Percentiles rank a stretch among this genome's conserved stretches.
Evolutionary conservation across 2,329 filamentous ascomycete genomes (phyloP).

Genomic region (Paraphoma sp.): DNA sequence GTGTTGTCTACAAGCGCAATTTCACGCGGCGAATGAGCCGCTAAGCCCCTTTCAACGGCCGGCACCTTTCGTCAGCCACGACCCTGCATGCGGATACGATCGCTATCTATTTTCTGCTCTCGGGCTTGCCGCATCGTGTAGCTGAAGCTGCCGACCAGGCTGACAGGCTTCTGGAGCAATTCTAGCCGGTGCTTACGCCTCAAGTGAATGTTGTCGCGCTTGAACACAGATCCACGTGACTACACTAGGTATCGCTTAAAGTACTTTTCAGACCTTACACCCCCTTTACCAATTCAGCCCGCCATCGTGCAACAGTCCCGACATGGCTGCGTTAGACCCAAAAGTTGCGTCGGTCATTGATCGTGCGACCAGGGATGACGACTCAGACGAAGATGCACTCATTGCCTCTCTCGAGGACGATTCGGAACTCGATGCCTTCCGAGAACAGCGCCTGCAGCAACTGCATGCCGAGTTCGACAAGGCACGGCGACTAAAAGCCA

Average conservation of each 20-base stretch:
- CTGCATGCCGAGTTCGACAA: slow-evolving; percentile 62
- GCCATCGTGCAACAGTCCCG: slow-evolving; percentile 11
- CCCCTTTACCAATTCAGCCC: slow-evolving; percentile 25
- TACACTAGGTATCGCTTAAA: slow-evolving; percentile 12
- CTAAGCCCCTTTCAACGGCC: slow-evolving; percentile 30
- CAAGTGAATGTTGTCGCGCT: neutral
- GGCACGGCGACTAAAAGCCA: slow-evolving; percentile 58
- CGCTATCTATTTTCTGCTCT: slow-evolving; percentile 7
- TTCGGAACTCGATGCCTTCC: slow-evolving; percentile 60
- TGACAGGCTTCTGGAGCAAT: neutral
- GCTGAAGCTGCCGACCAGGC: neutral
- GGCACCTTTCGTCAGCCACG: slow-evolving; percentile 25
- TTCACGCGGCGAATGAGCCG: slow-evolving; percentile 29
- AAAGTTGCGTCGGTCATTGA: slow-evolving; percentile 60
- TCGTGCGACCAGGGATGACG: slow-evolving; percentile 47
- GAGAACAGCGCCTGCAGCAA: slow-evolving; percentile 64
- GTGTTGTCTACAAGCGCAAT: slow-evolving; percentile 28
- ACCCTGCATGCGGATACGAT: slow-evolving; percentile 10
- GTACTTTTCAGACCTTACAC: slow-evolving; percentile 11
- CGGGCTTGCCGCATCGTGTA: neutral
- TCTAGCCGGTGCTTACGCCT: neutral
- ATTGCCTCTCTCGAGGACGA: slow-evolving; percentile 66
- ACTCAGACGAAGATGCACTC: slow-evolving; percentile 65
- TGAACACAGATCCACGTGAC: slow-evolving; percentile 16
- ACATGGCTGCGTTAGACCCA: slow-evolving; percentile 57